These are phyloP conservation scores for Fusarium dlaminii DNA, from an alignment of 2,329 filamentous ascomycete genomes.

Conservation along the genomic window DNA sequence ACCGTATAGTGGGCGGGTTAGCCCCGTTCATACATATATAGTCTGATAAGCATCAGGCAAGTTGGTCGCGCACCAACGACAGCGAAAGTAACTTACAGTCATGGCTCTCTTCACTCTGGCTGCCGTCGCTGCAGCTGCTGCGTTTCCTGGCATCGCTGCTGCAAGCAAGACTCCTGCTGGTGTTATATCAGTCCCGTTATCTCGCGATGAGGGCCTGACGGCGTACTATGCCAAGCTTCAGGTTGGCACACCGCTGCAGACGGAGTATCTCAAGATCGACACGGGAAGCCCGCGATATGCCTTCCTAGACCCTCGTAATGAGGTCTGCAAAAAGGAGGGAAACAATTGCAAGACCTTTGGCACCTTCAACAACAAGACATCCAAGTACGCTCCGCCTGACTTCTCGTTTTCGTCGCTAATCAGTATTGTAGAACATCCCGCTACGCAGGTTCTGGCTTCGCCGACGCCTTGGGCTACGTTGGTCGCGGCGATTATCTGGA, in stretches of 20 bases:
- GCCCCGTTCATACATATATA: not conserved
- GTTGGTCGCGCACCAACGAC: not conserved
- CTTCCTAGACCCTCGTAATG: not conserved
- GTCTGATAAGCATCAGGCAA: too few species aligned
- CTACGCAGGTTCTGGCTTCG: not conserved
- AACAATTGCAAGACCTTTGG: not conserved
- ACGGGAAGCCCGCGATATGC: slow-evolving; percentile 3
- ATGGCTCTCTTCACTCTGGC: not conserved
- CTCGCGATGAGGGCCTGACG: slow-evolving; percentile 1
- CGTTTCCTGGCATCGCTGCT: not conserved
- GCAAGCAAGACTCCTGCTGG: not conserved
- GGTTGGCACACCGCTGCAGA: not conserved
- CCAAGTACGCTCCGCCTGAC: not conserved
- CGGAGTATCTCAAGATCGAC: slow-evolving; percentile 6
- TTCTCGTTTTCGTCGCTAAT: rapidly evolving
- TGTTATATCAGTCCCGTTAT: not conserved
- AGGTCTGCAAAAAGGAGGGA: not conserved
- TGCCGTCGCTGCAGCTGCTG: not conserved
- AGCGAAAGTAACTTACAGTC: not conserved
- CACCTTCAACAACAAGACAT: not conserved
- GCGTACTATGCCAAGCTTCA: not conserved
- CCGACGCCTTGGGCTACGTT: not conserved
- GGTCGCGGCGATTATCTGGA: not conserved
- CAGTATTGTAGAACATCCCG: not conserved
- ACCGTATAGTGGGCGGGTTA: not conserved